Conservation (phyloP, 2,329 filamentous ascomycete species). For the Ambrosiella xylebori region DNA sequence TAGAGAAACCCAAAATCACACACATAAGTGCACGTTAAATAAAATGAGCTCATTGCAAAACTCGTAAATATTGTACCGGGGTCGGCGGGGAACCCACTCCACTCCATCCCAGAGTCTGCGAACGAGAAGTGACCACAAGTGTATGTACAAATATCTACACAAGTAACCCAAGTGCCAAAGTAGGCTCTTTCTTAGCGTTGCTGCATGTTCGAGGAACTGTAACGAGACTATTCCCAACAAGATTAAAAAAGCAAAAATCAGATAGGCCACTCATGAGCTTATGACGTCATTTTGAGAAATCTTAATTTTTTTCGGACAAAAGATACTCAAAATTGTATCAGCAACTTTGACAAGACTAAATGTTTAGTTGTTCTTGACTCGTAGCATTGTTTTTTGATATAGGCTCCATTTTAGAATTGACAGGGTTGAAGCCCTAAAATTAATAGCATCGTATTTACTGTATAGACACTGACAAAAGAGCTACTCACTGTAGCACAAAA, state of each 20-base stretch:
- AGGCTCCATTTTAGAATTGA: too few species aligned
- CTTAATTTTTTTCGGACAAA: background rate
- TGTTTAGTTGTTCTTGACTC: too few species aligned
- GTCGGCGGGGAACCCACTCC: too few species aligned
- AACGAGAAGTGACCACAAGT: background rate
- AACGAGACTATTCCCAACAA: background rate
- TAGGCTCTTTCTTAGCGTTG: background rate
- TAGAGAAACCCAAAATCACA: too few species aligned
- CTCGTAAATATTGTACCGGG: too few species aligned
- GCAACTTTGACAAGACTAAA: background rate
- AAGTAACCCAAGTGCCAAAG: background rate
- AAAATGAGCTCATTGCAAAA: too few species aligned
- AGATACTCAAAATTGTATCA: background rate
- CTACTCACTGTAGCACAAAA: too few species aligned
- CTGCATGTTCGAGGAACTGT: background rate
- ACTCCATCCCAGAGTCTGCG: background rate
- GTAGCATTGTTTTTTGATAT: too few species aligned
- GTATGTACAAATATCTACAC: background rate
- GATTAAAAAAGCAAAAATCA: background rate
- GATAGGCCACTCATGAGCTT: background rate
- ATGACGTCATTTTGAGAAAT: background rate
- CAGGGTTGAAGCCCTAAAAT: too few species aligned
- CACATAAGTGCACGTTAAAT: too few species aligned
- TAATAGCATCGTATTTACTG: too few species aligned
- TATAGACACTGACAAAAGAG: too few species aligned